Percentiles rank a stretch among this genome's conserved stretches.
Conservation (phyloP, 768 basidiomycete species). For the Rhizopogon rudus region DNA sequence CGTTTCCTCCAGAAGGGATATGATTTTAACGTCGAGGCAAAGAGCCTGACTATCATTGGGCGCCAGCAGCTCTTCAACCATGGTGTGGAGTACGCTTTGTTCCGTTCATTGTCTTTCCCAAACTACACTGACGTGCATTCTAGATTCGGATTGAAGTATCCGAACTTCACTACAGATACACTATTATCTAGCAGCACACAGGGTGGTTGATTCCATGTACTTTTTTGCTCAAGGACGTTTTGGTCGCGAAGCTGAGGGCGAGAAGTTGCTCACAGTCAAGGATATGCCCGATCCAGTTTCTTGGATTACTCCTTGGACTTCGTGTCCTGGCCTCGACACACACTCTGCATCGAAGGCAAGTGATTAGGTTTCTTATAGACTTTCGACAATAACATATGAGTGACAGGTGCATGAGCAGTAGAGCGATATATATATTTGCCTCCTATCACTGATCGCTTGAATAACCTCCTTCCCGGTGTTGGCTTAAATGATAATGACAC, state of each 20-base stretch:
- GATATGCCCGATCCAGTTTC: slow-evolving; percentile 32
- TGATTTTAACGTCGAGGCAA: slow-evolving; percentile 25
- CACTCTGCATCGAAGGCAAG: slow-evolving; percentile 3
- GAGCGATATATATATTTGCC: slow-evolving; percentile 30
- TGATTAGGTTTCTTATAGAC: background rate
- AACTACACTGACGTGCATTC: background rate
- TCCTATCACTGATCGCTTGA: slow-evolving; percentile 30
- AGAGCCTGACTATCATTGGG: slow-evolving; percentile 33
- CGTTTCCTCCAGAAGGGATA: slow-evolving; percentile 35
- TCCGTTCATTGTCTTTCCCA: background rate
- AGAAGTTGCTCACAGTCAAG: slow-evolving; percentile 24
- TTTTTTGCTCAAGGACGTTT: slow-evolving; percentile 38
- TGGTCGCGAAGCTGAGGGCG: slow-evolving; percentile 24
- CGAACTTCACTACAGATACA: slow-evolving; percentile 13
- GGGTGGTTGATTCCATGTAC: slow-evolving; percentile 35
- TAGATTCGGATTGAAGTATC: slow-evolving; percentile 20
- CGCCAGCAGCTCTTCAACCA: slow-evolving; percentile 35
- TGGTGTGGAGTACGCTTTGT: slow-evolving; percentile 28
- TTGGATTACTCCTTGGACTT: slow-evolving; percentile 38
- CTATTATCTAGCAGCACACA: slow-evolving; percentile 11
- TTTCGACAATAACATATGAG: background rate
- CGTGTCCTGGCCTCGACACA: slow-evolving; percentile 20
- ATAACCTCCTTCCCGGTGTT: slow-evolving; percentile 27
- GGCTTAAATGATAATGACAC: slow-evolving; percentile 28
- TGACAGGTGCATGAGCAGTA: slow-evolving; percentile 21